Evolutionary conservation across 2,329 filamentous ascomycete genomes (phyloP), one percentile per base, ranked within the genome.

Genomic region (Aspergillus puulaauensis): DNA sequence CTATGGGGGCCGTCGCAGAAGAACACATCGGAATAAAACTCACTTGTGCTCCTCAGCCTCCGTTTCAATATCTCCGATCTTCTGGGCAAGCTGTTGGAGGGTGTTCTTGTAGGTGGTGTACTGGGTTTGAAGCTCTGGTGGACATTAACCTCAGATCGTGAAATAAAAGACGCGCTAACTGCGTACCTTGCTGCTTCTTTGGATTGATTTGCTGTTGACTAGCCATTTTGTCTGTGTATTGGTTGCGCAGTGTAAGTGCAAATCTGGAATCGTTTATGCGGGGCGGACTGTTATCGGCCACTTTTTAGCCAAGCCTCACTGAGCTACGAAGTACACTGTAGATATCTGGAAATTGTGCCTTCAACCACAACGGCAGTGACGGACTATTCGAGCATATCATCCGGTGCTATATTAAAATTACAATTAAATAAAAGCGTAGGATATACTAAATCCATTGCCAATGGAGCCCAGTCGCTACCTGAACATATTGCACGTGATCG

Each of bases 31-130:
- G 27, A 35, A 35, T 21, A 8, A 23, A n/a, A 76, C 89, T 73
- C 79, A 98, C 95, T 96, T 98, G 82, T 99, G 95, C 75, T 99
- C 95, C 76, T 99, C 95, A 19, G 90, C 88, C 75, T 98, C 95
- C 74, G 96, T 91, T 79, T 99, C 95, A 56, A 99, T 93, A 72
- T 98, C 93, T 41, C 95, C 95, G 67, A 99, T 97, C 76, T 96
- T 98, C 71, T 92, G 89, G 31, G 95, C 95, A 69, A 99, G 87
- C 71, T 95, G 90, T 77, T 98, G 93, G 58, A 99, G 84, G 35
- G 82, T 86, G 69, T 84, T 86, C 70, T 88, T 88, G 81, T 84
- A 82, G 64, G 76, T 81, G 41, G 76, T 73, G 66, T 81, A 82
- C 63, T 81, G 79, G 52, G 71, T 66, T 66, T 81, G 79, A 54